These are phyloP conservation scores for Fragaria ananassa DNA, from an alignment of 306 rosid genomes.

Conservation along the genomic window DNA sequence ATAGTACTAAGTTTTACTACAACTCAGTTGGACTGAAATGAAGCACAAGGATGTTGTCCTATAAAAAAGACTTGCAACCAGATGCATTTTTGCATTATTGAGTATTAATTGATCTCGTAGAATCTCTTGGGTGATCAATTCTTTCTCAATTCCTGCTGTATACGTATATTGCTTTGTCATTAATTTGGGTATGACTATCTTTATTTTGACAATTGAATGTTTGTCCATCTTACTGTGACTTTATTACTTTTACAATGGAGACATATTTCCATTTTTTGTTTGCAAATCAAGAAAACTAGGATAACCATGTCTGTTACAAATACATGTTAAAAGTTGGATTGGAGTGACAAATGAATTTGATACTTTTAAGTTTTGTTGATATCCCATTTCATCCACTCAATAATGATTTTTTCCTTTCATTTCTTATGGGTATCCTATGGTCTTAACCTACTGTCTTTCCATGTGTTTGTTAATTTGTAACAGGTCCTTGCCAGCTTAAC, in stretches of 20 bases:
- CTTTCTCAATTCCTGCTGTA: neutral
- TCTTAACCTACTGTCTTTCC: constrained; percentile 9
- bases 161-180: neutral
- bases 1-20: neutral
- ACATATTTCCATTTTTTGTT: neutral
- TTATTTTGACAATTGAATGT: neutral
- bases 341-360: neutral
- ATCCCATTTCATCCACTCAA: neutral
- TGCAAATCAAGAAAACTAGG: neutral
- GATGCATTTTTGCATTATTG: neutral
- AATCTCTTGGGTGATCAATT: neutral
- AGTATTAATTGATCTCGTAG: neutral
- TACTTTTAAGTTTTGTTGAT: neutral
- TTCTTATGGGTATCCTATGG: neutral
- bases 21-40: neutral
- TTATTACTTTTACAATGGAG: neutral
- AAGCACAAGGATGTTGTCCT: neutral
- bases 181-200: neutral
- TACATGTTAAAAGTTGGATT: neutral
- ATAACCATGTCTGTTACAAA: neutral
- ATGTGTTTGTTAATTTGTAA: constrained; percentile 18
- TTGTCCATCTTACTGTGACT: neutral
- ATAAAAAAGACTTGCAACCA: neutral
- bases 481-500: constrained; percentile 80
- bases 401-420: neutral